phyloP scores from a whole-genome alignment of 441 rosid species.

The Syzygium malaccense region DNA sequence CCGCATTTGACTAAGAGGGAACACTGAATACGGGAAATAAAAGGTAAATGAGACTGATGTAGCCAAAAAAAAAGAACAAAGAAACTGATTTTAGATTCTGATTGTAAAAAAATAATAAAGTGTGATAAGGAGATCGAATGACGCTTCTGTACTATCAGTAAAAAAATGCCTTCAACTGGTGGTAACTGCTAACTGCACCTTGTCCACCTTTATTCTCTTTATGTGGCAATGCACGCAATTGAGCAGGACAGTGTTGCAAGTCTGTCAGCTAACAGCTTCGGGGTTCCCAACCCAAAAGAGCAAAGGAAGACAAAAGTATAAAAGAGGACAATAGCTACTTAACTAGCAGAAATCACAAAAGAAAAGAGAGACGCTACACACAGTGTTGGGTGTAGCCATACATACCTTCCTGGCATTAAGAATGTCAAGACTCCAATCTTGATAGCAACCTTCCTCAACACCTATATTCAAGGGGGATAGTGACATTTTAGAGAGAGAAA shows the following conservation, averaged over 20 bases:
- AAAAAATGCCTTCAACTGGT: neutral
- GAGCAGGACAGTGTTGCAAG: neutral
- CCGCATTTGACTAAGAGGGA: neutral
- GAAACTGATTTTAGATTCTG: neutral
- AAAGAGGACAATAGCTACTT: neutral
- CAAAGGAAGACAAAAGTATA: neutral
- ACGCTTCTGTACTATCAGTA: neutral
- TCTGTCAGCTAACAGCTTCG: neutral
- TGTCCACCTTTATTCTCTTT: neutral
- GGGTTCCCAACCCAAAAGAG: neutral
- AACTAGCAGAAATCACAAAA: neutral
- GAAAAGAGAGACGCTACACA: neutral
- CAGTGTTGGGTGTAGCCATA: neutral
- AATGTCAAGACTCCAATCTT: conserved; percentile 88
- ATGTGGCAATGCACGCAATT: neutral
- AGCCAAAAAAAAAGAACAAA: neutral
- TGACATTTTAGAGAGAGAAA: neutral
- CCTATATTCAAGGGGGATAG: conserved; percentile 30
- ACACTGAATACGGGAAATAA: neutral
- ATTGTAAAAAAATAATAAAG: neutral
- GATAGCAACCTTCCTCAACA: conserved; percentile 76
- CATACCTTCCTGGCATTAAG: conserved; percentile 70
- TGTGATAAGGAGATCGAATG: neutral
- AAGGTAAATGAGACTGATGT: neutral
- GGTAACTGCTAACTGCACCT: neutral